Evolutionary conservation across 2,329 filamentous ascomycete species (phyloP).

Genomic region (Talaromyces sp.): DNA sequence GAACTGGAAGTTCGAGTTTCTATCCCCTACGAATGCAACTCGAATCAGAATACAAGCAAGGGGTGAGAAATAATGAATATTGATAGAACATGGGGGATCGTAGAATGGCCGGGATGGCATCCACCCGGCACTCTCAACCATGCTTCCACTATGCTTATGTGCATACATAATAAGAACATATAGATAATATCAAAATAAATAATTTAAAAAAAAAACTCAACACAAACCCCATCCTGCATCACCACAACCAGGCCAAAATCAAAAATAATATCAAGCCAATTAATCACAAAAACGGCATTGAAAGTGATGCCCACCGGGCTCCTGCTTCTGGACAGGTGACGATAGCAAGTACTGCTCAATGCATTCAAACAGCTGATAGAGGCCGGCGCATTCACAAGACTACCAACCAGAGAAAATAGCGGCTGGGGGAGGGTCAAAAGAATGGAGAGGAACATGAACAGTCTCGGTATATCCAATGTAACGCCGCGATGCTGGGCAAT

Average conservation of each 20-base stretch:
- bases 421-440: conserved; percentile 34
- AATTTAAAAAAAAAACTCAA: conserved; percentile 21
- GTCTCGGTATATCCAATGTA: conserved; percentile 28
- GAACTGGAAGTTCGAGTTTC: not conserved
- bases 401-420: conserved; percentile 31
- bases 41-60: not conserved
- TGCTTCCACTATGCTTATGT: not conserved
- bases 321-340: not conserved
- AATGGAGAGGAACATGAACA: conserved; percentile 37
- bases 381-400: conserved; percentile 28
- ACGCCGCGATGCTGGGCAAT: conserved; percentile 24
- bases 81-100: not conserved
- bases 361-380: conserved; percentile 12
- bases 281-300: conserved; percentile 45
- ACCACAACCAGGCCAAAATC: conserved; percentile 35
- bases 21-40: not conserved
- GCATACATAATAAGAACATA: not conserved
- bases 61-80: not conserved
- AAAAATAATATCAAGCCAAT: conserved; percentile 47
- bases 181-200: not conserved
- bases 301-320: not conserved
- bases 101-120: not conserved
- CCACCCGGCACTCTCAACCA: too few species aligned
- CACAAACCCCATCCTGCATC: conserved; percentile 30
- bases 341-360: conserved; percentile 1